phyloP scores from a whole-genome alignment of 108 stramenopile species.

The Pseudonitzschia pungens region DNA sequence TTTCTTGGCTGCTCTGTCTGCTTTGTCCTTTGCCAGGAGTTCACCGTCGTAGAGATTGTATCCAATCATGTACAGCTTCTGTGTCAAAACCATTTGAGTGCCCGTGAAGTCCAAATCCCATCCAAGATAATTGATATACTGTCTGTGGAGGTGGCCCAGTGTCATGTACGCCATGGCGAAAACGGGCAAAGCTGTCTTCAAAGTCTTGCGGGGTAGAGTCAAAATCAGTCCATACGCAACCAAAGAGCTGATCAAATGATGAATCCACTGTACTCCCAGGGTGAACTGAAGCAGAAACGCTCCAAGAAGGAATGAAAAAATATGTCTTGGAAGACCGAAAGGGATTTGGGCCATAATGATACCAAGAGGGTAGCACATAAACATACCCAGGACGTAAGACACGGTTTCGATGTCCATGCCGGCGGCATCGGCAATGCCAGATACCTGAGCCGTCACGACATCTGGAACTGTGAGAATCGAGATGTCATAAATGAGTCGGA shows the following conservation, averaged over 20 bases:
- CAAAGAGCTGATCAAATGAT: conserved; percentile 88
- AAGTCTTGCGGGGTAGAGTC: conserved; percentile 63
- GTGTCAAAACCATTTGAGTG: conserved; percentile 93
- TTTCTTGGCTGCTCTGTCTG: conserved; percentile 75
- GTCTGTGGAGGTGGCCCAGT: conserved; percentile 90
- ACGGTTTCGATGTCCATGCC: conserved; percentile 88
- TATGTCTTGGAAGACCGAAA: conserved; percentile 76
- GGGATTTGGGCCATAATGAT: conserved; percentile 84
- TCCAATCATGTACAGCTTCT: conserved; percentile 96
- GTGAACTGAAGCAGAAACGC: conserved; percentile 90
- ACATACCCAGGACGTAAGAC: conserved; percentile 81
- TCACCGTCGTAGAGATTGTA: conserved; percentile 96
- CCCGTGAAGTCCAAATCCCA: conserved; percentile 97
- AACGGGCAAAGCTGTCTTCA: conserved; percentile 77
- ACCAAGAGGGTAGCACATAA: conserved; percentile 88
- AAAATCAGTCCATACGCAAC: conserved; percentile 87
- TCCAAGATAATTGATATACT: conserved; percentile 94
- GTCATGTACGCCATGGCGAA: conserved; percentile 91
- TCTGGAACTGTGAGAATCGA: conserved; percentile 60
- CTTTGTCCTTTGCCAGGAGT: conserved; percentile 59
- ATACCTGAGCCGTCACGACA: conserved; percentile 59
- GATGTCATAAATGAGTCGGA: not conserved
- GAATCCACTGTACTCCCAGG: conserved; percentile 94
- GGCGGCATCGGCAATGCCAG: conserved; percentile 60
- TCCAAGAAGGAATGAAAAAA: conserved; percentile 88